phyloP scores from a whole-genome alignment of 345 rosid species.

The Dimocarpus longan region DNA sequence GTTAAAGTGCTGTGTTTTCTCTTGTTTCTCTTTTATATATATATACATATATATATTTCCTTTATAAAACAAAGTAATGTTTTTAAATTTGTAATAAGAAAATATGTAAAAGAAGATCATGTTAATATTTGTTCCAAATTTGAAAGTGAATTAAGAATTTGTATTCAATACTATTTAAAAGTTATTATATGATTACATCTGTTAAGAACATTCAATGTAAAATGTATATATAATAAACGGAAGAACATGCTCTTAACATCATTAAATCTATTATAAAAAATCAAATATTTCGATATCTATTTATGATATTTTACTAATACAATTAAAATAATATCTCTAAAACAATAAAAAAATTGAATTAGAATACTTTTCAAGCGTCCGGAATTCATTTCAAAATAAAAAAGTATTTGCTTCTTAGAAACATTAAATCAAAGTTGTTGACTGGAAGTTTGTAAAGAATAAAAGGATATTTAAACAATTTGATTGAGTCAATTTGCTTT shows the following conservation, averaged over 20 bases:
- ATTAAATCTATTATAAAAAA: no score
- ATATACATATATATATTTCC: neutral
- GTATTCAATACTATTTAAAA: no score
- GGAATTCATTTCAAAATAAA: no score
- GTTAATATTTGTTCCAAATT: no score
- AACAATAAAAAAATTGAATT: no score
- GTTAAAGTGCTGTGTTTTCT: neutral
- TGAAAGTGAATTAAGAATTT: no score
- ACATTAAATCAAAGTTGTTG: neutral
- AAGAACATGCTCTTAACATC: neutral
- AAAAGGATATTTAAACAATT: neutral
- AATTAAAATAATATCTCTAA: no score
- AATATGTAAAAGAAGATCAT: neutral
- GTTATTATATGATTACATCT: neutral
- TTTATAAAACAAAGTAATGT: neutral
- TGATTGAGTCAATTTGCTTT: neutral
- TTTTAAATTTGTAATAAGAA: neutral
- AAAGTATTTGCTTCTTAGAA: no score
- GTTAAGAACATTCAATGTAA: no score
- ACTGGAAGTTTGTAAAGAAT: neutral
- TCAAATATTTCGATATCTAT: no score
- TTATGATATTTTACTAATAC: no score
- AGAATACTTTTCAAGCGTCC: neutral
- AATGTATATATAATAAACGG: neutral
- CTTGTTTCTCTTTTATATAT: no score